Evolutionary conservation across 176 grass and related monocot species (phyloP).

Genomic region (Elaeis guineensis): DNA sequence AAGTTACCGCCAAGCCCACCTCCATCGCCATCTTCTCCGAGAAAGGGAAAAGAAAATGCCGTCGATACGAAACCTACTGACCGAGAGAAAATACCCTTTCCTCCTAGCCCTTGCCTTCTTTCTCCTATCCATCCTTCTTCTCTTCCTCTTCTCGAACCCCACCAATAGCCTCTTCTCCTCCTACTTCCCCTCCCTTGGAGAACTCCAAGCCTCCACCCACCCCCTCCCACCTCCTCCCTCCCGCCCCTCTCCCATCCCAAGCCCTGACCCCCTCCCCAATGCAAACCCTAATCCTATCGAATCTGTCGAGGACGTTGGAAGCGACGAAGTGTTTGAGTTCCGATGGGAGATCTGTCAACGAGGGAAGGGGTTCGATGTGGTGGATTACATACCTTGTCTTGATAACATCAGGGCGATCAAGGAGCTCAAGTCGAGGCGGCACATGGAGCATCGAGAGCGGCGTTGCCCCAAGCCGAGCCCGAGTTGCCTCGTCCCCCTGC

Average conservation of each 20-base stretch:
- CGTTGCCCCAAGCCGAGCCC: slow-evolving; percentile 53
- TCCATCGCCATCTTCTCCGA: no score
- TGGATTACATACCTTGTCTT: slow-evolving; percentile 84
- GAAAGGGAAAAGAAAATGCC: background rate
- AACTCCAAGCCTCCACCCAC: background rate
- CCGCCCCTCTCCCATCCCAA: slow-evolving; percentile 20
- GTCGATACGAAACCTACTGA: background rate
- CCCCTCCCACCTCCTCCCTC: slow-evolving; percentile 33
- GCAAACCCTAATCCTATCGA: background rate
- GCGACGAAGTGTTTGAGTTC: slow-evolving; percentile 23
- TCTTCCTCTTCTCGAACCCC: slow-evolving; percentile 42
- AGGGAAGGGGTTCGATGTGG: slow-evolving; percentile 47
- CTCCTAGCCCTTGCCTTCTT: background rate
- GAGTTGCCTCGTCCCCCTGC: slow-evolving; percentile 67
- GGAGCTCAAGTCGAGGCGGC: slow-evolving; percentile 51
- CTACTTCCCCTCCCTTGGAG: slow-evolving; percentile 23
- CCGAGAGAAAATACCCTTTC: slow-evolving; percentile 1
- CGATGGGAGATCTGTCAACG: slow-evolving; percentile 54
- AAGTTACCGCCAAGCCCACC: no score
- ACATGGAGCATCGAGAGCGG: slow-evolving; percentile 90
- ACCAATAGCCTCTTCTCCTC: slow-evolving; percentile 28
- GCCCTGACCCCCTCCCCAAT: background rate
- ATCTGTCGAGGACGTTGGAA: background rate
- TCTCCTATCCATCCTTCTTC: background rate
- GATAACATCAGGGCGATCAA: slow-evolving; percentile 79